phyloP scores from a whole-genome alignment of 257 asterid genomes.

The Capsicum pubescens region DNA sequence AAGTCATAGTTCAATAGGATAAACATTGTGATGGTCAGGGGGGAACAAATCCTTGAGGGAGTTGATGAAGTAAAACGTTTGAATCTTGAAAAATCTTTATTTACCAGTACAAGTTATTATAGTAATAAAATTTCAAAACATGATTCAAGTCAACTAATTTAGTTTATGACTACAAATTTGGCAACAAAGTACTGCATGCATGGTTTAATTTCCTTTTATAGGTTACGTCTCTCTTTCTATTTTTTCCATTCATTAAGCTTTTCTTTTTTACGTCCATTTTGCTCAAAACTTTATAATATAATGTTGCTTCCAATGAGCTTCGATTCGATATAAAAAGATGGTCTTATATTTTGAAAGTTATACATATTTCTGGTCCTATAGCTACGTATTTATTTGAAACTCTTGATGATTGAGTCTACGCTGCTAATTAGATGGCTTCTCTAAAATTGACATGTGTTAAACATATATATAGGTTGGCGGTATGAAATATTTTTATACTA shows the following conservation, averaged over 20 bases:
- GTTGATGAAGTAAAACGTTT: conserved; percentile 34
- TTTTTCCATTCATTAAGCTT: not conserved
- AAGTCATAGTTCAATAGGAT: not conserved
- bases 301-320: conserved; percentile 23
- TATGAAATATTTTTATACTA: too few species aligned
- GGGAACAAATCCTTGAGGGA: not conserved
- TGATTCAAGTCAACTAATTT: conserved; percentile 30
- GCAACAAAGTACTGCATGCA: not conserved
- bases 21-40: conserved; percentile 13
- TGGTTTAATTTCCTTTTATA: not conserved
- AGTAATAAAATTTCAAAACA: conserved; percentile 11
- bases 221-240: not conserved
- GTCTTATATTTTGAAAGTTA: conserved; percentile 5
- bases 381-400: not conserved
- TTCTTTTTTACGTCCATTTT: not conserved
- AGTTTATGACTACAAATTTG: not conserved
- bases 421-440: not conserved
- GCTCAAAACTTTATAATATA: not conserved
- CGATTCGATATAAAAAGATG: not conserved
- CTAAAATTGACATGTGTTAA: too few species aligned
- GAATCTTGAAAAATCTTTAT: conserved; percentile 33
- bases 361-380: not conserved
- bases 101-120: not conserved
- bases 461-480: too few species aligned
- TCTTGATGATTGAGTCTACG: not conserved